Conservation (phyloP, 1,139 yeast genomes). For the Candida glucosophila region DNA sequence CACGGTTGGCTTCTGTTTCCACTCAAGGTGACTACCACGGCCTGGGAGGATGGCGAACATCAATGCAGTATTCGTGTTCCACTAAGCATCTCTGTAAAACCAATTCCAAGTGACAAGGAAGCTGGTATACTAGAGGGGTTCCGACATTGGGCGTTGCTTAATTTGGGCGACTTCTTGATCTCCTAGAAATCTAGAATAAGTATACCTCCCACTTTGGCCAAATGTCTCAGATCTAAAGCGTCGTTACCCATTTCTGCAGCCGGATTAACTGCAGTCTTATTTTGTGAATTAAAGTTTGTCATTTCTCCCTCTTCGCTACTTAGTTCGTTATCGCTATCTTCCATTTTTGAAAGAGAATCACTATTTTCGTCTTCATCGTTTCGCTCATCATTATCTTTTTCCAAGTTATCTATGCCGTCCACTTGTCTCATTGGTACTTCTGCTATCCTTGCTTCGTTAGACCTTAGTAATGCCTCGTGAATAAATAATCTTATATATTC, state of each 20-base stretch:
- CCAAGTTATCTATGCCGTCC: slow-evolving; percentile 26
- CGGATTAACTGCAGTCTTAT: slow-evolving; percentile 10
- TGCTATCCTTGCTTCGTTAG: slow-evolving; percentile 42
- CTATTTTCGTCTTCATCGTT: slow-evolving; percentile 9
- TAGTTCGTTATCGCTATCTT: slow-evolving; percentile 1
- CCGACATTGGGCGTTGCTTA: too few species aligned
- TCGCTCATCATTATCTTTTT: slow-evolving; percentile 6
- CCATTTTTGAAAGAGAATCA: background rate
- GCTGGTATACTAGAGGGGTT: too few species aligned
- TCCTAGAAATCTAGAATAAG: slow-evolving; percentile 46
- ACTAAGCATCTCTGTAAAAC: too few species aligned
- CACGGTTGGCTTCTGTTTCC: too few species aligned
- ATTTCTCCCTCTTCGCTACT: slow-evolving; percentile 9
- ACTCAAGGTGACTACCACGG: too few species aligned
- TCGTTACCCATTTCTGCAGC: slow-evolving; percentile 15
- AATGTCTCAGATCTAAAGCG: slow-evolving; percentile 42
- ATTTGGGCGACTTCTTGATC: too few species aligned
- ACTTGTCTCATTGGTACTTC: slow-evolving; percentile 21
- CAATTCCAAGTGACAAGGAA: too few species aligned
- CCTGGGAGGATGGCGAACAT: too few species aligned
- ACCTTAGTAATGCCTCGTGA: slow-evolving; percentile 53
- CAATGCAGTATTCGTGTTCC: too few species aligned
- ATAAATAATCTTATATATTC: slow-evolving; percentile 55
- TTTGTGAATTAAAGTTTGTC: slow-evolving; percentile 14
- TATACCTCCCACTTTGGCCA: slow-evolving; percentile 46